Conservation (phyloP, 2,329 filamentous ascomycete species). For the Escovopsis sp. region DNA sequence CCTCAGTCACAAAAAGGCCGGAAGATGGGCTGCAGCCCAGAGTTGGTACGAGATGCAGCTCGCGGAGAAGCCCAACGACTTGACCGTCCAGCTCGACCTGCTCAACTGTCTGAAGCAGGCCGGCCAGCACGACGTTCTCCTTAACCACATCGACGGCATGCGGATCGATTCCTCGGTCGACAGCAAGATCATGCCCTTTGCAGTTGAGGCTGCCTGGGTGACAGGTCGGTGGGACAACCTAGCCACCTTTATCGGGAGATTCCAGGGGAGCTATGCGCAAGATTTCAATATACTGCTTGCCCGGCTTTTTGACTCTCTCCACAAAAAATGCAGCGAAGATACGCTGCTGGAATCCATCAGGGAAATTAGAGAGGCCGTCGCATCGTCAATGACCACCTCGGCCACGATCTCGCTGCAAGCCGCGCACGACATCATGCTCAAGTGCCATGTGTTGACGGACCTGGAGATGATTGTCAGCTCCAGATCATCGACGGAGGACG, state of each 20-base stretch:
- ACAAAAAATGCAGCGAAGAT: constrained; percentile 35
- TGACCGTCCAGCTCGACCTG: constrained; percentile 67
- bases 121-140: constrained; percentile 80
- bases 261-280: constrained; percentile 30
- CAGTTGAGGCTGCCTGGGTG: constrained; percentile 84
- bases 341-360: constrained; percentile 44
- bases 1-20: constrained; percentile 81
- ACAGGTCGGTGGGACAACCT: constrained; percentile 70
- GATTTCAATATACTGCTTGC: constrained; percentile 80
- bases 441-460: constrained; percentile 77
- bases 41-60: constrained; percentile 95
- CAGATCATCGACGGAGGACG: constrained; percentile 27
- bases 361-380: constrained; percentile 53
- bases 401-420: constrained; percentile 68
- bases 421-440: constrained; percentile 72
- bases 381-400: constrained; percentile 59
- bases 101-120: constrained; percentile 84
- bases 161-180: constrained; percentile 35
- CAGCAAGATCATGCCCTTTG: constrained; percentile 62
- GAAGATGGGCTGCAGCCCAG: constrained; percentile 85
- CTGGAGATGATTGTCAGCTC: constrained; percentile 58
- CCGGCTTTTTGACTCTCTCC: constrained; percentile 38
- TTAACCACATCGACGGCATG: constrained; percentile 78
- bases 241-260: constrained; percentile 46
- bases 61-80: constrained; percentile 60